Base-by-base conservation (phyloP, 179 eudicot genomes). In the Beta lomatogona region DNA sequence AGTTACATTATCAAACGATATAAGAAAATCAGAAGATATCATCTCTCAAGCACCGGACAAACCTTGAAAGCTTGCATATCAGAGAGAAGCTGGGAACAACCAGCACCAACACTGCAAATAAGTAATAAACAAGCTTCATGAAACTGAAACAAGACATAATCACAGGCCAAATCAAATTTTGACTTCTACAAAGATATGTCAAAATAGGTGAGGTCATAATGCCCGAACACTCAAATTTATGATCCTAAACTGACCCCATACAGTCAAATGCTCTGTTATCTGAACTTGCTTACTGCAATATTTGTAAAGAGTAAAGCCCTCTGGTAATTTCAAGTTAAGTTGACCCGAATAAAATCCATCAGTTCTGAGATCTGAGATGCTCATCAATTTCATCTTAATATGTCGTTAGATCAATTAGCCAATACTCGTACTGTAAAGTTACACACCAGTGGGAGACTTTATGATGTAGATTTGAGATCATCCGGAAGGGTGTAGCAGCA, bases 31-130 rank as follows among this genome's bases (percentile, higher is more conserved):
- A 72, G 36, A 53, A 46, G 41, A 65, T n/a, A 44, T 19, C 9
- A 15, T 58, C 45, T 76, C 57, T 25, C 77, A 31, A 81, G 71
- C 71, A 66, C 22, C 41, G 46, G 77, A 78, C 88, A 78, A 79
- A 92, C 98, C 99, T 95, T 94, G 82, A 95, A 95, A 77, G 98
- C 98, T 90, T 95, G 98, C 98, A 95, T 95, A 86, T 95, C 99
- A 45, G 98, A 92, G 75, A 95, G 92, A 81, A 95, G 98, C 82
- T 94, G 99, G 79, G 97, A 94, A 86, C 98, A 95, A 58, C 99
- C 99, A 82, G 99, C 99, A 76, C 97, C 99, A 73, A 91, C 89
- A 87, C 98, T 94, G 93, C 83, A 73, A 74, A 81, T 36, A 22
- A 82, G 41, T 71, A 82, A 79, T 36, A 53, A 75, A 84, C 71